Evolutionary conservation across 805 yeast species (phyloP), one percentile per base, ranked within the genome.

Genomic region (Yamadazyma philogaea): DNA sequence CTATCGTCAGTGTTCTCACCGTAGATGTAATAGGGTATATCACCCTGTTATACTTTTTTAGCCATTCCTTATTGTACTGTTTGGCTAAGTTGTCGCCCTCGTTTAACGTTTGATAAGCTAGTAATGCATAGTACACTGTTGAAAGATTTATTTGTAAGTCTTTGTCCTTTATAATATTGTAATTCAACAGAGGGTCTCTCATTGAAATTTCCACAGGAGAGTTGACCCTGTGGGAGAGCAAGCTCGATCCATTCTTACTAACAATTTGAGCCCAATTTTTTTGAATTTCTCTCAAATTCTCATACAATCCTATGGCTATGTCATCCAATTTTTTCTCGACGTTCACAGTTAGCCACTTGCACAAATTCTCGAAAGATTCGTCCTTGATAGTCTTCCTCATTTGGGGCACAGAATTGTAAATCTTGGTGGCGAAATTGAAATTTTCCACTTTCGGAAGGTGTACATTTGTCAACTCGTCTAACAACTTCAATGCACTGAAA

Each of bases 151-250:
- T 50, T 30, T 56, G 58, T 18, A 62, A 46, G 4, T 40, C 38
- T 15, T 54, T 66, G 39, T 74, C 77, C 6, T 71, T 66, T 37
- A 82, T 63, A 2, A 82, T 71, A 50, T 76, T 71, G 44, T 76
- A 74, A 49, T 66, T 70, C 44, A 60, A 58, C 39, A 67, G 64
- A 0, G 82, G 72, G 34, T 78, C 80, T 53, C 97, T 72, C 56
- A 88, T 69, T 6, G 95, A 79, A 6, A 78, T 61, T 60, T 91
- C 98, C 4, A 90, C 86, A 0, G 96, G 86, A 0, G 96, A 86
- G 59, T 90, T 90, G 50, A 91, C 76, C 53, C 84, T 81, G 59
- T 78, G 87, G 6, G 75, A 64, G 3, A 69, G 60, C 39, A 82
- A 70, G 10, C 45, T 39, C 2, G 43, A n/a, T 2, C 55, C 48